Evolutionary conservation across 2,329 filamentous ascomycete species (phyloP).

Genomic region (Colletotrichum australisinense): DNA sequence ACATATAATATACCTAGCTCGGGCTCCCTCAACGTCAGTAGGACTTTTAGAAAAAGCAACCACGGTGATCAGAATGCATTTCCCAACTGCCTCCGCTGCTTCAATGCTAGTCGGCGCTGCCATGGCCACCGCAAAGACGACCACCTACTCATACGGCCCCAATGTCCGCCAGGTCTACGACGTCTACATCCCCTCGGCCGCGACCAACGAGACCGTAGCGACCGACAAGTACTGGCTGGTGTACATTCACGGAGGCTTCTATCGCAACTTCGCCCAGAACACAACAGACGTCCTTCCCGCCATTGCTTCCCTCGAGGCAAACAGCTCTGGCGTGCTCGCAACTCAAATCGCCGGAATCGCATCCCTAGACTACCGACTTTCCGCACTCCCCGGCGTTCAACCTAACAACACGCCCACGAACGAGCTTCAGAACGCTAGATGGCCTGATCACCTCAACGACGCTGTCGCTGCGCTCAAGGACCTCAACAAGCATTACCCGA

Average conservation of each 20-base stretch:
- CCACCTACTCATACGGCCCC: constrained; percentile 22
- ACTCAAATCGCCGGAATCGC: constrained; percentile 16
- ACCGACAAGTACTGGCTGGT: constrained; percentile 25
- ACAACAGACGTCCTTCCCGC: constrained; percentile 14
- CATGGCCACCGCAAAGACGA: constrained; percentile 9
- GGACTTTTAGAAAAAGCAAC: too few relatives aligned
- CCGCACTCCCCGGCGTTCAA: constrained; percentile 25
- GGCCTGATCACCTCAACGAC: constrained; percentile 25
- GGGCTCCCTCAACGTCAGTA: background rate
- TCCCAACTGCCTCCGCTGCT: background rate
- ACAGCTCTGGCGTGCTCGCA: constrained; percentile 3
- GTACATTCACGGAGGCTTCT: constrained; percentile 27
- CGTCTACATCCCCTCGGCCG: background rate
- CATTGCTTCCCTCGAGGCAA: constrained; percentile 14
- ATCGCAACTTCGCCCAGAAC: constrained; percentile 29
- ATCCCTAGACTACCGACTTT: constrained; percentile 24
- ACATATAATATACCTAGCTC: background rate
- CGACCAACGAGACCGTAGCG: background rate
- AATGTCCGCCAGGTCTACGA: constrained; percentile 25
- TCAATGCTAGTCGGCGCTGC: background rate
- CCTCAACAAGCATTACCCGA: constrained; percentile 6
- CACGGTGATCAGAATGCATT: background rate
- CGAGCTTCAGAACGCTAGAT: constrained; percentile 25
- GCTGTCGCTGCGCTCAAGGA: constrained; percentile 21
- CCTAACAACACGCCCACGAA: constrained; percentile 18